phyloP scores from a whole-genome alignment of 2,329 filamentous ascomycete genomes.

The Onygenales sp. region DNA sequence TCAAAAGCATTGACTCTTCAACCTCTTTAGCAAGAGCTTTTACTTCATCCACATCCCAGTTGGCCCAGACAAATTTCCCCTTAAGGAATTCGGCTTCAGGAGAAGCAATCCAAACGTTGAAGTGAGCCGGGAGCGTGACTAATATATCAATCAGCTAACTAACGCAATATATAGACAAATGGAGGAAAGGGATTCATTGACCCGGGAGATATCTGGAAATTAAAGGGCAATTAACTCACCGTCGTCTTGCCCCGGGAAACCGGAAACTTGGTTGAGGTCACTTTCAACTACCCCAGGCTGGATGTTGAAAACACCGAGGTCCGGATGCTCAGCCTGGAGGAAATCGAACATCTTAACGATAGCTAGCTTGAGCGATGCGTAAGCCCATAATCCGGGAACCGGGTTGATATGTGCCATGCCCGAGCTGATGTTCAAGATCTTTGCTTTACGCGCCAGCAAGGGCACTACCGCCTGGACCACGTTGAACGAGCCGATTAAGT shows the following conservation, averaged over 20 bases:
- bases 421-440: too few species aligned
- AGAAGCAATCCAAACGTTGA: slow-evolving; percentile 29
- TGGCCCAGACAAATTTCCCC: slow-evolving; percentile 27
- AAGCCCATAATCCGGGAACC: neutral
- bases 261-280: too few species aligned
- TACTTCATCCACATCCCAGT: slow-evolving; percentile 36
- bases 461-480: too few species aligned
- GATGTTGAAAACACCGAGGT: slow-evolving; percentile 30
- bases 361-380: slow-evolving; percentile 18
- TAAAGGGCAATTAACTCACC: too few species aligned
- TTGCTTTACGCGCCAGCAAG: too few species aligned
- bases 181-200: too few species aligned
- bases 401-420: too few species aligned
- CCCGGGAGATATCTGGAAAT: too few species aligned
- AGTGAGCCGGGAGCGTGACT: slow-evolving; percentile 19
- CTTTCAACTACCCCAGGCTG: slow-evolving; percentile 33
- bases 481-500: too few species aligned
- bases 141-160: neutral
- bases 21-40: slow-evolving; percentile 6
- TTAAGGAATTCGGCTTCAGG: slow-evolving; percentile 31
- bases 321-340: slow-evolving; percentile 23
- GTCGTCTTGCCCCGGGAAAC: slow-evolving; percentile 5
- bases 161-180: too few species aligned
- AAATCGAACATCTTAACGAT: slow-evolving; percentile 8
- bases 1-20: neutral